Evolutionary conservation across 768 basidiomycete genomes (phyloP), one percentile per base, ranked within the genome.

Genomic region (Dentipellis fragilis): DNA sequence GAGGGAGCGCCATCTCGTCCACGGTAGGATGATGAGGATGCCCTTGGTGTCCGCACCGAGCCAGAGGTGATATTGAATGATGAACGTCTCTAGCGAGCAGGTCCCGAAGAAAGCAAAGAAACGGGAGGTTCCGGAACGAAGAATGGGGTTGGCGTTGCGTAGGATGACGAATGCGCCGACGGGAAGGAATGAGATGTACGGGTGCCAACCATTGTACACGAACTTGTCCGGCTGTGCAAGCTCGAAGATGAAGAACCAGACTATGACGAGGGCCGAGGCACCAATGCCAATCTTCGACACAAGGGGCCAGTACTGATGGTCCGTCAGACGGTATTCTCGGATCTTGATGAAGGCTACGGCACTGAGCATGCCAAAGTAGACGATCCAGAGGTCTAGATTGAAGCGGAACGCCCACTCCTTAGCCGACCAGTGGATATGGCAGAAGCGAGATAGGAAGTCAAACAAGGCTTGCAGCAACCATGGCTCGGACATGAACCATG

Each of bases 31-130:
- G 49, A 92, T 69, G 21, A 95, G 75, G 56, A 94, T 75, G 16
- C 88, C 87, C 67, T 87, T 87, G 35, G 85, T 89, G 63, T 93
- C 89, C 3, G 77, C 87, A 0, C 87, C 91, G 36, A 93, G 74
- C 89, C 89, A 93, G 46, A 89, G 71, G 63, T 90, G 91, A 67
- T 84, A 94, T 65, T 95, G 92, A 56, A 94, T 80, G 64, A 94
- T 87, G 68, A 93, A 96, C 0, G 91, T 87, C 70, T 96, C 93
- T 54, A 95, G 77, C 4, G 91, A 93, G 69, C 89, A 93, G 65
- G 75, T 82, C 40, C 93, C 93, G 52, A 94, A 76, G 70, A 89
- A 91, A 22, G 81, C 81, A 71, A 93, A 94, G 29, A 80, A 69
- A 12, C 72, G 74, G 10, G 84, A 88, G 19, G 80, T 80, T 38